Conservation (phyloP, 306 rosid genomes). For the Medicago truncatula region DNA sequence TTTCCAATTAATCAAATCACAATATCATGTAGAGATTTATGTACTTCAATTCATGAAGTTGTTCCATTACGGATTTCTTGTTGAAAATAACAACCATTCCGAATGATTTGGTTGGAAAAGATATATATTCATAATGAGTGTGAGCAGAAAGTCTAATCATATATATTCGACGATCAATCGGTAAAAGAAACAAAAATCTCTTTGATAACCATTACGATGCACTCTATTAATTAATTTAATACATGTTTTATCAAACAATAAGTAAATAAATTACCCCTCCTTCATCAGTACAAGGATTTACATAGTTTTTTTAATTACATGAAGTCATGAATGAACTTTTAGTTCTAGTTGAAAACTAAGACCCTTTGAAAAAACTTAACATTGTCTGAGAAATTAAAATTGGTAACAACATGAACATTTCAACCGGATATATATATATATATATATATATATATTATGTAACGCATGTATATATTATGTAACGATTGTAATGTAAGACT, state of each 20-base stretch:
- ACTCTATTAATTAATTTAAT: background rate
- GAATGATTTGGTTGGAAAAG: too few relatives aligned
- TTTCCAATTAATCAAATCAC: slow-evolving; percentile 17
- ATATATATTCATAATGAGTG: too few relatives aligned
- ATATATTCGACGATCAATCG: too few relatives aligned
- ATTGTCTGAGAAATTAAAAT: background rate
- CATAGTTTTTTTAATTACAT: background rate
- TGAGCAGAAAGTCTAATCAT: too few relatives aligned
- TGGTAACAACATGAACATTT: background rate
- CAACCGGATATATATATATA: background rate
- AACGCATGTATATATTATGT: background rate
- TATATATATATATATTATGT: too few relatives aligned
- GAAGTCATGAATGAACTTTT: background rate
- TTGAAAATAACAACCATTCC: too few relatives aligned
- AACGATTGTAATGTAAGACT: background rate
- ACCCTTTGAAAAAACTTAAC: background rate
- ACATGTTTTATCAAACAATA: background rate
- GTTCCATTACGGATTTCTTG: too few relatives aligned
- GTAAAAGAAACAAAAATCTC: too few relatives aligned
- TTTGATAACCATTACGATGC: too few relatives aligned
- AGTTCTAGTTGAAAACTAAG: background rate
- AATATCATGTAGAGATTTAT: too few relatives aligned
- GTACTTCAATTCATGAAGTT: too few relatives aligned
- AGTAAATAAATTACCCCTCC: background rate
- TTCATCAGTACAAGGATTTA: background rate